Evolutionary conservation across 441 rosid species (phyloP).

Genomic region (Populus trichocarpa): DNA sequence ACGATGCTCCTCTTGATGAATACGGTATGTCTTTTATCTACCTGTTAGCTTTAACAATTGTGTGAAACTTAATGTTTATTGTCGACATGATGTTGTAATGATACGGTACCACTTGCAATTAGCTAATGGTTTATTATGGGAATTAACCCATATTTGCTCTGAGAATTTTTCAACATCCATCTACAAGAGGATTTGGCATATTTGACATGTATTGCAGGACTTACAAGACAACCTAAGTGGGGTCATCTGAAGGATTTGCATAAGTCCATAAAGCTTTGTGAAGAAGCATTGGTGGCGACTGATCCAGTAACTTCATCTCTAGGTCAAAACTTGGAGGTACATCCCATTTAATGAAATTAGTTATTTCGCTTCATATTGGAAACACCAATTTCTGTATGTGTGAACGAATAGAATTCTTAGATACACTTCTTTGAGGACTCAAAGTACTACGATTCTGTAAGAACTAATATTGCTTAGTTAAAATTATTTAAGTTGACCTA

Average conservation of each 20-base stretch:
- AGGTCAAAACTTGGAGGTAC: constrained; percentile 53
- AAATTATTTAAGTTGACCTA: background rate
- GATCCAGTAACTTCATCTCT: constrained; percentile 27
- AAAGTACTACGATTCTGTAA: background rate
- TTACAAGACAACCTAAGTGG: constrained; percentile 66
- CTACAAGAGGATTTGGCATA: constrained; percentile 2
- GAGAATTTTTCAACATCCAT: background rate
- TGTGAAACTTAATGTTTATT: background rate
- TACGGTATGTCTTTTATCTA: constrained; percentile 39
- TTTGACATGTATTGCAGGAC: constrained; percentile 36
- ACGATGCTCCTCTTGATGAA: constrained; percentile 87
- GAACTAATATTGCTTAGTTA: background rate
- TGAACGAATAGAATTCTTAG: background rate
- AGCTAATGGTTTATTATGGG: background rate
- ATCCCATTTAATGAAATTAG: background rate
- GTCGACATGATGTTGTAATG: constrained; percentile 4
- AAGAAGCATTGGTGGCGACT: constrained; percentile 56
- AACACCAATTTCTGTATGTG: background rate
- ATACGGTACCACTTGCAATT: background rate
- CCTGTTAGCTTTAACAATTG: background rate
- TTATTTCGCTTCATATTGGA: background rate
- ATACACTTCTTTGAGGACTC: constrained; percentile 5
- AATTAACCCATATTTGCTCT: background rate
- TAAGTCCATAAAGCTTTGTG: constrained; percentile 57
- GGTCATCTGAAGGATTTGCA: constrained; percentile 80